Base-by-base conservation (phyloP, 1,284 basidiomycete genomes). In the Mycosarcoma mackinlayi region DNA sequence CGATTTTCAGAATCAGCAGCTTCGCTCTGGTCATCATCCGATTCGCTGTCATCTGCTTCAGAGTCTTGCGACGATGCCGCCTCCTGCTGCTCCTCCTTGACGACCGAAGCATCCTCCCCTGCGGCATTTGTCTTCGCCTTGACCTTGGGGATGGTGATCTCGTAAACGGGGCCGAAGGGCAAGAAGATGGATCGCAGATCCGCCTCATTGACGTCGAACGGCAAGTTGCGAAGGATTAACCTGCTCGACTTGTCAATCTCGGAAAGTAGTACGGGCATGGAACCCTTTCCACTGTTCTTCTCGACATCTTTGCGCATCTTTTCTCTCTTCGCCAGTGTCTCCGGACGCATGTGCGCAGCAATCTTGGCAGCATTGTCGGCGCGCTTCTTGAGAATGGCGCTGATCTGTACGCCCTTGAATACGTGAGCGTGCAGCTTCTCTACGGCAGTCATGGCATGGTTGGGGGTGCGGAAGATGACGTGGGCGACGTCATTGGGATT, bases 181-280 rank as follows among this genome's bases (percentile, higher is more conserved):
- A 95, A 87, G 85, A 98, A 98, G 1, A 92, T 85, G 0, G 91
- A 89, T 42, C 92, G 89, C 3, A 98, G 85, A 80, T 98, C 94
- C 72, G 92, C 89, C 75, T 92, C 90, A 1, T 60, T 69, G 61
- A 75, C 86, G 45, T 84, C 83, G 48, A 83, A 97, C 0, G 92
- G 91, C 37, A 98, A 85, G 83, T 98, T 98, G 65, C 95, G 89
- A 25, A 98, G 87, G 76, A 98, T 96, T 47, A 98, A 87, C 31
- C 94, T 87, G 70, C 89, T 93, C 28, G 61, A 69, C 56, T 70
- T 63, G 59, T 75, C 66, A 28, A 69, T 48, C 34, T 68, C 57
- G 28, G 56, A 52, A 1, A 58, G 59, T 35, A 73, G n/a, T 24
- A 67, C 67, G 34, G 65, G 64, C 62, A 66, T 65, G 44, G 58